Evolutionary conservation across 2,329 filamentous ascomycete species (phyloP).

Genomic region (Xylogone sp.): DNA sequence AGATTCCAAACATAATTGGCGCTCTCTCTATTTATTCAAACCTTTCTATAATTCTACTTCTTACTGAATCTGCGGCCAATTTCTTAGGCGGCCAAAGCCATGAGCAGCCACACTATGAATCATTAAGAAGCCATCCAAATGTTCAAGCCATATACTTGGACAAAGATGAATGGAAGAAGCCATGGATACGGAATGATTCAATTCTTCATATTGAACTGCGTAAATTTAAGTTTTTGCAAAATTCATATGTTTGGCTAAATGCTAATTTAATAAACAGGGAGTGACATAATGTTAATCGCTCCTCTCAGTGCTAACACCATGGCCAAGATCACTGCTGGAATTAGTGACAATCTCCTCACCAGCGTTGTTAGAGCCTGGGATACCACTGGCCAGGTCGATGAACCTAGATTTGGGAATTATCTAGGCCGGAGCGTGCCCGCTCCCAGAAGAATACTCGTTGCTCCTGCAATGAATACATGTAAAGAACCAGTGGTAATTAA

Average conservation of each 20-base stretch:
- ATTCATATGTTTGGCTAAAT: background rate
- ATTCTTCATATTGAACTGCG: slow-evolving; percentile 91
- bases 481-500: too few species aligned
- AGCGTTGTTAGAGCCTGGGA: slow-evolving; percentile 85
- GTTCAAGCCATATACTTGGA: slow-evolving; percentile 82
- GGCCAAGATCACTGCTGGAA: slow-evolving; percentile 76
- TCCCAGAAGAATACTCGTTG: slow-evolving; percentile 59
- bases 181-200: slow-evolving; percentile 73
- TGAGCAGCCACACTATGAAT: slow-evolving; percentile 69
- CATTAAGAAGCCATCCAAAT: slow-evolving; percentile 57
- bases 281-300: slow-evolving; percentile 78
- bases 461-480: slow-evolving; percentile 78
- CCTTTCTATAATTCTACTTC: slow-evolving; percentile 79
- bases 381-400: slow-evolving; percentile 33
- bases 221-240: slow-evolving; percentile 28
- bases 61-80: slow-evolving; percentile 68
- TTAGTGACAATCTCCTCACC: slow-evolving; percentile 74
- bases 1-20: slow-evolving; percentile 63
- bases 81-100: slow-evolving; percentile 73
- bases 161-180: slow-evolving; percentile 76
- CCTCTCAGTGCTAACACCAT: slow-evolving; percentile 82
- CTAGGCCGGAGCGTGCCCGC: too few species aligned
- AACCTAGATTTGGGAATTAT: too few species aligned
- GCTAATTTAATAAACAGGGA: slow-evolving; percentile 25
- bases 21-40: slow-evolving; percentile 47